Evolutionary conservation across 1,284 basidiomycete genomes (phyloP).

Genomic region (Stereum hirsutum): DNA sequence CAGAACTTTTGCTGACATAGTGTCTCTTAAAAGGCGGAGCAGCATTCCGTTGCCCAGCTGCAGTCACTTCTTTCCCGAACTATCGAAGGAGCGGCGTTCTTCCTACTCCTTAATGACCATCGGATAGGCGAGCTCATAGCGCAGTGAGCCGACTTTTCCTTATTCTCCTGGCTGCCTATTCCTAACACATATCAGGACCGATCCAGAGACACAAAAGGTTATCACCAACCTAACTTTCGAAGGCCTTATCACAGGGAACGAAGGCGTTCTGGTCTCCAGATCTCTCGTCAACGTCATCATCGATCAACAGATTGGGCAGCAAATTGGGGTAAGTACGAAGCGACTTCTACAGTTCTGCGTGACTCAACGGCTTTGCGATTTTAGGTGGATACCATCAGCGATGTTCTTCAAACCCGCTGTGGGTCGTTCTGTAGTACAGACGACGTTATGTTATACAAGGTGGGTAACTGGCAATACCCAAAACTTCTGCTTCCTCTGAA

Average conservation of each 20-base stretch:
- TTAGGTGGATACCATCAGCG: constrained; percentile 92
- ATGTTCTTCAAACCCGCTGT: constrained; percentile 89
- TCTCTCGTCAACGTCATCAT: constrained; percentile 93
- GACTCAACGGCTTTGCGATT: background rate
- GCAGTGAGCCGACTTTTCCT: constrained; percentile 39
- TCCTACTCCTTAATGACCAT: constrained; percentile 89
- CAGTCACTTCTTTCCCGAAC: constrained; percentile 70
- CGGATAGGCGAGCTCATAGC: constrained; percentile 79
- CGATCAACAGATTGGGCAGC: constrained; percentile 94
- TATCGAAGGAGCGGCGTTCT: constrained; percentile 89
- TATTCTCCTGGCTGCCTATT: background rate
- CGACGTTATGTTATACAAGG: constrained; percentile 97
- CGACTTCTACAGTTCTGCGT: background rate
- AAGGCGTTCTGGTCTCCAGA: constrained; percentile 77
- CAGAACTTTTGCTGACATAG: background rate
- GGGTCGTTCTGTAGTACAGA: constrained; percentile 97
- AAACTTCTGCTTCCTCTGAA: constrained; percentile 6
- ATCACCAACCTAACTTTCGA: constrained; percentile 72
- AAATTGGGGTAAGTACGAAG: constrained; percentile 74
- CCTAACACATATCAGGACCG: constrained; percentile 39
- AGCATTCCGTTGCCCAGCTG: constrained; percentile 69
- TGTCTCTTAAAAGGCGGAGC: constrained; percentile 51
- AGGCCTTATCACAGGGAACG: constrained; percentile 75
- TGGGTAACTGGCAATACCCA: constrained; percentile 17
- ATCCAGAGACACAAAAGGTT: constrained; percentile 56